A percentile compares a stretch with the other conserved stretches of the same genome.
Evolutionary conservation across 805 yeast genomes (phyloP).

Genomic region (Lipomyces kockii): DNA sequence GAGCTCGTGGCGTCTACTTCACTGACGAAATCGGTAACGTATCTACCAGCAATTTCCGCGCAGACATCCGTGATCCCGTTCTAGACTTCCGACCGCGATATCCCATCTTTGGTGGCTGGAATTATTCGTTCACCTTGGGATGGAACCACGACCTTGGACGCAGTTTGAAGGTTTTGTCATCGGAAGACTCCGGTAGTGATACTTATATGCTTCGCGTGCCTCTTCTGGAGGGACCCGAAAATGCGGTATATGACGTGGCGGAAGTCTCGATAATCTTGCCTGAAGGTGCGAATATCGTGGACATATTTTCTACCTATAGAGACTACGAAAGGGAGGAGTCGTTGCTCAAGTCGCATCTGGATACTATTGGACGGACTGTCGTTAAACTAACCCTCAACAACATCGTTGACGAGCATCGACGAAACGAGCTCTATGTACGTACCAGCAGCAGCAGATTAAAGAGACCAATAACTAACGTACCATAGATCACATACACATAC

Average conservation of each 20-base stretch:
- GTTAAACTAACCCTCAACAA: constrained; percentile 63
- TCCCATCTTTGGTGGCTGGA: constrained; percentile 97
- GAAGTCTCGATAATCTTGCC: constrained; percentile 74
- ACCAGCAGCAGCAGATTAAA: no score
- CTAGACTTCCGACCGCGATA: constrained; percentile 79
- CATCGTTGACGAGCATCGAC: constrained; percentile 69
- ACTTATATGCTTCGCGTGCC: constrained; percentile 69
- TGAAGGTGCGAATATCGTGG: constrained; percentile 64
- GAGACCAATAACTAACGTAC: not conserved
- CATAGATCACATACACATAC: constrained; percentile 55
- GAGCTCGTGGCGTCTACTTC: constrained; percentile 70
- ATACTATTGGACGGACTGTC: constrained; percentile 77
- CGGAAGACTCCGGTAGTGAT: constrained; percentile 53
- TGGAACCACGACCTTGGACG: constrained; percentile 70
- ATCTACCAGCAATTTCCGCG: constrained; percentile 62
- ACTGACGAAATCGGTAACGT: constrained; percentile 94
- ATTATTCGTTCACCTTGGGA: constrained; percentile 93
- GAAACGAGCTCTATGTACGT: constrained; percentile 59
- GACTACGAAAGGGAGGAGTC: constrained; percentile 46
- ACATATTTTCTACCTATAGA: constrained; percentile 7
- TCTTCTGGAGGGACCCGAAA: constrained; percentile 69
- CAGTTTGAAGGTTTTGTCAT: constrained; percentile 41
- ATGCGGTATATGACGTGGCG: constrained; percentile 68
- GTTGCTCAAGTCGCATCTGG: constrained; percentile 59
- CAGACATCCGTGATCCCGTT: constrained; percentile 45